Evolutionary conservation across 192 early-diverging fungal genomes (phyloP).

Genomic region (Coemansia furcata): DNA sequence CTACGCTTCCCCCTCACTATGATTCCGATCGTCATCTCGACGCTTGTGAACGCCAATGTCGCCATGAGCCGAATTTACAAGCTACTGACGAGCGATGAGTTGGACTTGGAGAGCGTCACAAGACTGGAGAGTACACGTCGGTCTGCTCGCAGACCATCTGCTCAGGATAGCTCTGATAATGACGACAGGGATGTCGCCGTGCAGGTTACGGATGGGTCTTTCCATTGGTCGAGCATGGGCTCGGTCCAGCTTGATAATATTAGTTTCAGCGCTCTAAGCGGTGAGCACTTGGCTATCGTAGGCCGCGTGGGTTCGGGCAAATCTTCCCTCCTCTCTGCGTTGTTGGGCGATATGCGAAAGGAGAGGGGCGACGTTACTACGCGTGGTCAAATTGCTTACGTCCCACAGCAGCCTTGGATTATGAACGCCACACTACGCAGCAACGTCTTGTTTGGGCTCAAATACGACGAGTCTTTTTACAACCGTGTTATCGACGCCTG

Average conservation of each 20-base stretch:
- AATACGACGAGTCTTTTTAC: slow-evolving; percentile 74
- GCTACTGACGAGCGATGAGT: slow-evolving; percentile 79
- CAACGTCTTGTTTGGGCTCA: slow-evolving; percentile 88
- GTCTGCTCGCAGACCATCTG: background rate
- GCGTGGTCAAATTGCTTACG: slow-evolving; percentile 64
- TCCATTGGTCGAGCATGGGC: slow-evolving; percentile 54
- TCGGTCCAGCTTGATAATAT: slow-evolving; percentile 41
- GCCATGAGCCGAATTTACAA: slow-evolving; percentile 75
- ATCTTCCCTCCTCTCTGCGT: slow-evolving; percentile 69
- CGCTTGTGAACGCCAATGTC: slow-evolving; percentile 79
- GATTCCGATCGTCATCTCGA: slow-evolving; percentile 79
- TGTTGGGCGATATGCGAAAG: slow-evolving; percentile 88
- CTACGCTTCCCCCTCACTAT: slow-evolving; percentile 86
- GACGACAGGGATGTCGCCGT: slow-evolving; percentile 21
- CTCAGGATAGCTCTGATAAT: background rate
- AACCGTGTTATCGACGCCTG: slow-evolving; percentile 78
- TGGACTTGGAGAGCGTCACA: slow-evolving; percentile 66
- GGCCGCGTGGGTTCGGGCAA: slow-evolving; percentile 76
- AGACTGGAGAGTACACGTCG: slow-evolving; percentile 31
- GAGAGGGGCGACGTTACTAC: slow-evolving; percentile 63
- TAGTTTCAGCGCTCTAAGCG: slow-evolving; percentile 32
- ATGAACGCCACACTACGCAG: slow-evolving; percentile 91
- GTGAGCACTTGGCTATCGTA: slow-evolving; percentile 61
- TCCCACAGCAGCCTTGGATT: slow-evolving; percentile 81
- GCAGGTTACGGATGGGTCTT: slow-evolving; percentile 53